Conservation (phyloP, 78 protist species). For the Dictyostelium citrinum region DNA sequence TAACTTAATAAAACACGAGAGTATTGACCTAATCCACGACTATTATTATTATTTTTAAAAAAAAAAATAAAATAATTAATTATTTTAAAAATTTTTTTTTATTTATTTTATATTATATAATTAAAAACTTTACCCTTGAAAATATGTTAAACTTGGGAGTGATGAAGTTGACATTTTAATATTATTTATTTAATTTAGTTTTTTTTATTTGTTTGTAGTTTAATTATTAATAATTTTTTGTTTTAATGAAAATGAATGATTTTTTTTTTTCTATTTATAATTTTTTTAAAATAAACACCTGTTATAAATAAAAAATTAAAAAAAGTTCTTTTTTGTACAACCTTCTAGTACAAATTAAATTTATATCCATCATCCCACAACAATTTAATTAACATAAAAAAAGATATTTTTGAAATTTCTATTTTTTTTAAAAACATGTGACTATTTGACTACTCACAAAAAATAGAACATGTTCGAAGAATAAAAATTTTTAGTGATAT, state of each 20-base stretch:
- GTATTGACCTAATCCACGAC: conserved; percentile 30
- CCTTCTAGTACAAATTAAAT: too few species aligned
- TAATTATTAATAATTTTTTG: too few species aligned
- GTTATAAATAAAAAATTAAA: neutral
- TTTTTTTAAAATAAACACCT: neutral
- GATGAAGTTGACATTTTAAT: neutral
- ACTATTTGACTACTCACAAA: neutral
- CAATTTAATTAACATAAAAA: neutral
- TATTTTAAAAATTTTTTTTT: neutral
- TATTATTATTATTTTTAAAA: too few species aligned
- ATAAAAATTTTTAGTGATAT: too few species aligned
- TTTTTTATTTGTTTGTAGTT: neutral
- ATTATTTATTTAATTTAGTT: neutral
- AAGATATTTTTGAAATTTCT: neutral
- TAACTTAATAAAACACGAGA: neutral
- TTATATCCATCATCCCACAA: too few species aligned
- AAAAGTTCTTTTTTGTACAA: neutral
- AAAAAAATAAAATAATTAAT: too few species aligned
- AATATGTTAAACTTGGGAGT: conserved; percentile 17
- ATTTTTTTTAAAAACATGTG: neutral
- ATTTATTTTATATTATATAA: neutral
- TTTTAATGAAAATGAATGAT: neutral
- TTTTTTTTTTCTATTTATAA: too few species aligned
- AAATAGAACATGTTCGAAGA: neutral
- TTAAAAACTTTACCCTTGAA: neutral